Evolutionary conservation across 2,329 filamentous ascomycete species (phyloP), one percentile per base, ranked within the genome.

Genomic region (Diaporthe velutina): DNA sequence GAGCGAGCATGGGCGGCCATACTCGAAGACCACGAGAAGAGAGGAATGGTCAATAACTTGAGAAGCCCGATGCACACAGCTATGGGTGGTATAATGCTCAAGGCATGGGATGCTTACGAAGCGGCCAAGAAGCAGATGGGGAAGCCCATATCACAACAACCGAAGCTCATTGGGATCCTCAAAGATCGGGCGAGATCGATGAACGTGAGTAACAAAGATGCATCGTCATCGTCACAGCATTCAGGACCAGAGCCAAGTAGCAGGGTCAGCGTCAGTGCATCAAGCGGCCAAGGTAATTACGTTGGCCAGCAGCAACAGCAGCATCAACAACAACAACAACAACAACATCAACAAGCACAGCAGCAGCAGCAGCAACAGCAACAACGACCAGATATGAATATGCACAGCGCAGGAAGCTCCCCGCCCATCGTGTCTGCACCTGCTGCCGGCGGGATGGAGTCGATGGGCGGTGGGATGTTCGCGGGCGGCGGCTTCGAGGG

Each of bases 21-120:
- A 74, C 84, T 86, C 68, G 84, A 86, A 76, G 90, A 91, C 80
- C 87, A 90, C 78, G 86, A 89, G 8, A 84, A 86, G 38, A 84
- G 90, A 55, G 86, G 87, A 2, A 81, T 90, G 68, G 83, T 85
- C 45, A 85, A 85, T 57, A 86, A 88, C 74, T 82, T 88, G 64
- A 86, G 87, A 67, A 91, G 85, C 57, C 90, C 90, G 9, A 85
- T 92, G 83, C 90, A 91, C 78, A 82, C 88, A 40, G 88, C 88
- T 0, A 91, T 93, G 76, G 88, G 88, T 1, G 84, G 85, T 28
- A 85, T 90, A 25, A 89, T 93, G 54, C 82, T 93, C 74, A 92
- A 91, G 78, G 90, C 91, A 0, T 93, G 91, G 91, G 87, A 89
- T 57, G 89, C 88, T 3, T 87, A 88, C 72, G 88, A 88, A 77